A percentile compares a stretch with the other conserved stretches of the same genome.
Conservation (phyloP, 2,329 filamentous ascomycete genomes). For the Cercospora sp. region DNA sequence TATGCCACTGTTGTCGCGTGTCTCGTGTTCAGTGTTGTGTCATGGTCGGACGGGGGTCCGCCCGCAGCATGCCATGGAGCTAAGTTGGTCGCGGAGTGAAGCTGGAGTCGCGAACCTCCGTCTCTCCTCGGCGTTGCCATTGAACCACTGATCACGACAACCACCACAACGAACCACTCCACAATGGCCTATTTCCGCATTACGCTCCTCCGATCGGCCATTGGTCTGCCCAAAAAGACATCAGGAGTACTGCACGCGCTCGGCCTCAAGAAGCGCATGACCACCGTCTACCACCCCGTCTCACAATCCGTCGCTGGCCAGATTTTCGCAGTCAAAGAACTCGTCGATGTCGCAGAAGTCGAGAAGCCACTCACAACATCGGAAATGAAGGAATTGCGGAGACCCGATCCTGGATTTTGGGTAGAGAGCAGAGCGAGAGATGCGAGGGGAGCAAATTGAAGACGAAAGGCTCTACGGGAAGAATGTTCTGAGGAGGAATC, state of each 20-base stretch:
- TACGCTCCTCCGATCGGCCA: constrained; percentile 83
- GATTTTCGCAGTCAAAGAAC: constrained; percentile 91
- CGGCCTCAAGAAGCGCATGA: constrained; percentile 79
- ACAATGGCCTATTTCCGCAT: constrained; percentile 72
- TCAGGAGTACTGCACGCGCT: constrained; percentile 80
- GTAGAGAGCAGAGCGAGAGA: constrained; percentile 60
- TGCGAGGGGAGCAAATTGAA: constrained; percentile 7
- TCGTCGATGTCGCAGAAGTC: constrained; percentile 81
- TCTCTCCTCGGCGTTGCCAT: not conserved
- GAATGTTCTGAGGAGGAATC: not conserved
- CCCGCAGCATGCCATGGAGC: not conserved
- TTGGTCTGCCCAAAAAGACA: constrained; percentile 76
- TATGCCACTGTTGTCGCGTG: not conserved
- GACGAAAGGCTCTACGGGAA: not conserved
- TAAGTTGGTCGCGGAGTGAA: not conserved
- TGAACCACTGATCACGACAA: constrained; percentile 7
- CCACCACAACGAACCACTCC: constrained; percentile 4
- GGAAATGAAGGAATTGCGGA: constrained; percentile 70
- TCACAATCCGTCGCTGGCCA: constrained; percentile 79
- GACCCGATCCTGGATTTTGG: constrained; percentile 78
- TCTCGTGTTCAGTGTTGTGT: not conserved
- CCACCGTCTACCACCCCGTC: constrained; percentile 87
- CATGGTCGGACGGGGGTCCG: not conserved
- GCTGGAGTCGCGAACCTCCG: constrained; percentile 12
- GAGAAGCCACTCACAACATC: constrained; percentile 61